Conservation (phyloP, 148 eudicot species). For the Nepenthes gracilis region DNA sequence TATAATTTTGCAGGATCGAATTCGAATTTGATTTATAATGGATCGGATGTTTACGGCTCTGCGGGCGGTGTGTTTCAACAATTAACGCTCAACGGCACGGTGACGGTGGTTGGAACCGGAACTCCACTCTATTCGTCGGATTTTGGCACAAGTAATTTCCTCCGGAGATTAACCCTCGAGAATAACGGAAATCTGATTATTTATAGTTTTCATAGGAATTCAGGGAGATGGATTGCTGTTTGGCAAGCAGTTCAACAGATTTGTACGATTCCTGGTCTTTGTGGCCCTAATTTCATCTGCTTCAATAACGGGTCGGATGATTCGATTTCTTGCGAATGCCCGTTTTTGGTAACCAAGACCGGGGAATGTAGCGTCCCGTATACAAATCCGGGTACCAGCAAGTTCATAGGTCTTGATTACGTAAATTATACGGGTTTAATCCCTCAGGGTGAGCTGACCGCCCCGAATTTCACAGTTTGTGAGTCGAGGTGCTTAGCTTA, state of each 20-base stretch:
- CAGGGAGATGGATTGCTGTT: slow-evolving; percentile 26
- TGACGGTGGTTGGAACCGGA: slow-evolving; percentile 5
- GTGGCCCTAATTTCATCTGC: slow-evolving; percentile 59
- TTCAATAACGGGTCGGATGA: slow-evolving; percentile 22
- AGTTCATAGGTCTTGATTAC: slow-evolving; percentile 54
- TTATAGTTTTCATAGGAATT: slow-evolving; percentile 26
- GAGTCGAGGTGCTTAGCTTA: slow-evolving; percentile 26
- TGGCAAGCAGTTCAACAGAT: slow-evolving; percentile 47
- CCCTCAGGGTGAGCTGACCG: background rate
- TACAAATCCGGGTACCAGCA: slow-evolving; percentile 7
- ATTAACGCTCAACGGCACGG: slow-evolving; percentile 13
- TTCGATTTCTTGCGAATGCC: slow-evolving; percentile 42
- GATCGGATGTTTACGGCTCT: slow-evolving; percentile 26
- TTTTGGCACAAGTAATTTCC: slow-evolving; percentile 16
- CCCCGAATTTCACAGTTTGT: slow-evolving; percentile 21
- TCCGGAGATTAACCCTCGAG: slow-evolving; percentile 39
- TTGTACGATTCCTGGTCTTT: slow-evolving; percentile 46
- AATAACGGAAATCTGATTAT: slow-evolving; percentile 61
- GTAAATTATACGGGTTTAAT: slow-evolving; percentile 44
- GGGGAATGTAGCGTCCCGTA: slow-evolving; percentile 26
- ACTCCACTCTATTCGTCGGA: slow-evolving; percentile 22
- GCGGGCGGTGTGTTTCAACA: background rate
- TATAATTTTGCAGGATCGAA: slow-evolving; percentile 21
- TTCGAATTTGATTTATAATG: slow-evolving; percentile 14
- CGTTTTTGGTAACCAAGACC: slow-evolving; percentile 19